Evolutionary conservation across 1,139 yeast species (phyloP).

Genomic region (Cylindricascospora bacillispora): DNA sequence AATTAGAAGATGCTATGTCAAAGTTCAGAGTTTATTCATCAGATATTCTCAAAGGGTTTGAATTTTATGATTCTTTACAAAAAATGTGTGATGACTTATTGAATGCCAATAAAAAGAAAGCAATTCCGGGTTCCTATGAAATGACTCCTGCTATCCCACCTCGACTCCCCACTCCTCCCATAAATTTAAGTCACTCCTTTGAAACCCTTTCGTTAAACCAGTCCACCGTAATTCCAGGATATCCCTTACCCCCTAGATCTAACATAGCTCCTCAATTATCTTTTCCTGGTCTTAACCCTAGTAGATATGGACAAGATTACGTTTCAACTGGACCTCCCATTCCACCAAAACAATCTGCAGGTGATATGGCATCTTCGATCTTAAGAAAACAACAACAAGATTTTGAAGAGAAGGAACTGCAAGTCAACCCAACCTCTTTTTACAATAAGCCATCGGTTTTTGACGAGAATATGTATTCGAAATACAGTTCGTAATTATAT

Average conservation of each 20-base stretch:
- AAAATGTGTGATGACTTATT: conserved; percentile 28
- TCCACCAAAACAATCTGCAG: conserved; percentile 17
- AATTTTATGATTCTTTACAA: conserved; percentile 48
- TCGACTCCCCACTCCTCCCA: conserved; percentile 7
- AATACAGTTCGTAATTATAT: conserved; percentile 20
- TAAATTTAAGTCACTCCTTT: conserved; percentile 6
- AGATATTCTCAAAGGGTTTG: conserved; percentile 50
- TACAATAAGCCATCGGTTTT: conserved; percentile 36
- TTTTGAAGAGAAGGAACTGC: conserved; percentile 15
- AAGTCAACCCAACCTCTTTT: conserved; percentile 25
- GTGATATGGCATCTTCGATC: conserved; percentile 6
- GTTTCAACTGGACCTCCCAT: conserved; percentile 9
- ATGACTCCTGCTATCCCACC: conserved; percentile 4
- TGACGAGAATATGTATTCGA: conserved; percentile 33
- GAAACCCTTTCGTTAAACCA: conserved; percentile 2
- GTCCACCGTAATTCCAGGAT: conserved; percentile 1
- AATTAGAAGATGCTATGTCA: conserved; percentile 36
- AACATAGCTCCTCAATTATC: neutral
- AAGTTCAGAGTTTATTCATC: conserved; percentile 45
- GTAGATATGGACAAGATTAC: conserved; percentile 5
- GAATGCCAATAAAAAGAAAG: neutral
- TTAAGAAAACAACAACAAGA: conserved; percentile 7
- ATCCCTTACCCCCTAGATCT: conserved; percentile 3
- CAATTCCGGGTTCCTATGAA: conserved; percentile 1
- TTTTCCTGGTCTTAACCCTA: too few species aligned